phyloP scores from a whole-genome alignment of 352 stramenopile species.

The Blastocystis sp. region DNA sequence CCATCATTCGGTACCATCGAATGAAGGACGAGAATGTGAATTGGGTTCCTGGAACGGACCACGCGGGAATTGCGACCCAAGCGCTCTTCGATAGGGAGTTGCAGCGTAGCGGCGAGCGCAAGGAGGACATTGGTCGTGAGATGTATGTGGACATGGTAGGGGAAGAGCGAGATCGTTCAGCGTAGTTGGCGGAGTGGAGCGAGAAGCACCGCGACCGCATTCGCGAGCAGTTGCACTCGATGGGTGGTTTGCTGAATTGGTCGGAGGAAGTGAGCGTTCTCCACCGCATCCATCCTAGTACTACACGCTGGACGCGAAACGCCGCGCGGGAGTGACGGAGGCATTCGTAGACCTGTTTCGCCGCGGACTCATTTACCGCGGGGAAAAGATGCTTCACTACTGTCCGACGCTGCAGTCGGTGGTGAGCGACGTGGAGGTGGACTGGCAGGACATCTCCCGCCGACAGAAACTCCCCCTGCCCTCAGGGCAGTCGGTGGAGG shows the following conservation, averaged over 20 bases:
- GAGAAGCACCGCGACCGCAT: conserved; percentile 77
- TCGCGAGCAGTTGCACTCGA: conserved; percentile 68
- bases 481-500: conserved; percentile 59
- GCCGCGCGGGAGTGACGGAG: conserved; percentile 66
- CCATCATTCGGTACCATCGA: conserved; percentile 87
- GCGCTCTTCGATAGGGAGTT: conserved; percentile 66
- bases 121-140: conserved; percentile 77
- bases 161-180: not conserved
- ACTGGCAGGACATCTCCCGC: conserved; percentile 63
- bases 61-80: conserved; percentile 96
- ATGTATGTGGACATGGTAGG: conserved; percentile 73
- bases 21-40: conserved; percentile 92
- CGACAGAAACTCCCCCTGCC: conserved; percentile 56
- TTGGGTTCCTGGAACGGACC: conserved; percentile 90
- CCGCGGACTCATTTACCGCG: conserved; percentile 67
- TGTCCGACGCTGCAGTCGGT: conserved; percentile 74
- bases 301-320: conserved; percentile 54
- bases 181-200: conserved; percentile 82
- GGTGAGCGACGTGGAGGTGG: conserved; percentile 77
- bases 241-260: conserved; percentile 73
- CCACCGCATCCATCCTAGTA: not conserved
- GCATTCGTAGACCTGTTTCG: conserved; percentile 76
- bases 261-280: conserved; percentile 66
- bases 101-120: conserved; percentile 66
- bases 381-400: conserved; percentile 81